Evolutionary conservation across 208 protist genomes (phyloP).

Genomic region (Entamoeba dispar): DNA sequence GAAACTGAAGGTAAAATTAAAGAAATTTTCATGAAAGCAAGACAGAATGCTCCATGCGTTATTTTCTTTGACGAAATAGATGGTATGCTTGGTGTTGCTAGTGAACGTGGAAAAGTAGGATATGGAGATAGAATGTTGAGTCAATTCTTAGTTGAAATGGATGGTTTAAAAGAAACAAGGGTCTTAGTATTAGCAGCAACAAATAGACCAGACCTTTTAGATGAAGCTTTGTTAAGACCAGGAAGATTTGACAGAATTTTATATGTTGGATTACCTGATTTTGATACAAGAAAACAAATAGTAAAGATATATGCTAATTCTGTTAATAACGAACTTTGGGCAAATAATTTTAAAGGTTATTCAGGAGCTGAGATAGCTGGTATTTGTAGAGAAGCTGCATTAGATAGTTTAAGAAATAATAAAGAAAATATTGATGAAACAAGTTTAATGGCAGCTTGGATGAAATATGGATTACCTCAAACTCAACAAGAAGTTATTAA

Average conservation of each 20-base stretch:
- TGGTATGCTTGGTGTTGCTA: slow-evolving; percentile 23
- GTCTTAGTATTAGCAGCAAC: slow-evolving; percentile 88
- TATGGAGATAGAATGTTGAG: slow-evolving; percentile 74
- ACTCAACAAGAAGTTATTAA: neutral
- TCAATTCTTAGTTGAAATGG: slow-evolving; percentile 86
- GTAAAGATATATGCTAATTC: slow-evolving; percentile 11
- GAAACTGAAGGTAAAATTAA: slow-evolving; percentile 66
- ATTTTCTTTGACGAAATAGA: slow-evolving; percentile 73
- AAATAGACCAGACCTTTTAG: slow-evolving; percentile 67
- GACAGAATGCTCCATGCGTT: slow-evolving; percentile 57
- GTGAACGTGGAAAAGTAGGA: neutral
- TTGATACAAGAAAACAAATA: slow-evolving; percentile 5
- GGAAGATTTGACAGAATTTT: slow-evolving; percentile 23
- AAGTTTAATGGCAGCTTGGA: neutral
- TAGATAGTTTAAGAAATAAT: slow-evolving; percentile 5
- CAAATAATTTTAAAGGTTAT: slow-evolving; percentile 3
- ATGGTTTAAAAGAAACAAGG: slow-evolving; percentile 58
- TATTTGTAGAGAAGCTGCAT: slow-evolving; percentile 20
- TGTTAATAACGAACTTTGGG: neutral
- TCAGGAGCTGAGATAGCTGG: slow-evolving; percentile 24
- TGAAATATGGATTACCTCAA: neutral
- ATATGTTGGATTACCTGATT: slow-evolving; percentile 19
- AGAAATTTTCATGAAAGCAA: slow-evolving; percentile 61
- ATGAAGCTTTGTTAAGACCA: slow-evolving; percentile 21
- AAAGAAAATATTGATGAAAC: neutral